A percentile compares a stretch with the other conserved stretches of the same genome.
phyloP scores from a whole-genome alignment of 805 yeast species.

The Zygosaccharomyces gambellarensis region DNA sequence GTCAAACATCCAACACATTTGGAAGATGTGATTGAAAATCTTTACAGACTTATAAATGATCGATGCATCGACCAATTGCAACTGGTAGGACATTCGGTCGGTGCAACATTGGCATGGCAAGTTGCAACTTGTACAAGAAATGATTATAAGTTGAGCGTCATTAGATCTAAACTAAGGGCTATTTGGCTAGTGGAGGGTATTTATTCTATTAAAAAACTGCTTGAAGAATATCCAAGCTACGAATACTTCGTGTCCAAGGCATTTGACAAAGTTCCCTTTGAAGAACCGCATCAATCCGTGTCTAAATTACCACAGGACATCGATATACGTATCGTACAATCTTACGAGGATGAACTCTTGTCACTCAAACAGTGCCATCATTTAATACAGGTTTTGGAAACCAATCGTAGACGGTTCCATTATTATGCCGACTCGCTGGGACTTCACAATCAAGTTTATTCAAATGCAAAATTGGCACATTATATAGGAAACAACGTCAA shows the following conservation, averaged over 20 bases:
- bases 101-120: conserved; percentile 64
- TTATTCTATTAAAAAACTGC: conserved; percentile 46
- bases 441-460: conserved; percentile 60
- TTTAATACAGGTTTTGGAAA: conserved; percentile 36
- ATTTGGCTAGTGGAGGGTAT: conserved; percentile 63
- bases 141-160: conserved; percentile 2
- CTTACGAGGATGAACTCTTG: conserved; percentile 62
- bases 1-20: conserved; percentile 58
- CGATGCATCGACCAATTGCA: conserved; percentile 29
- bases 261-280: conserved; percentile 36
- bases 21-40: conserved; percentile 47
- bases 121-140: conserved; percentile 24
- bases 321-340: conserved; percentile 48
- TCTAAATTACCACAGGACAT: conserved; percentile 11
- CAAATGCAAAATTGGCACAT: conserved; percentile 37
- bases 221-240: conserved; percentile 61
- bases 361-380: conserved; percentile 44
- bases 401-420: conserved; percentile 14
- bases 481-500: conserved; percentile 21
- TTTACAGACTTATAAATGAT: conserved; percentile 27
- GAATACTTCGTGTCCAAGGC: conserved; percentile 55
- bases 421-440: conserved; percentile 45
- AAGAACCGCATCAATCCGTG: conserved; percentile 14
- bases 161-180: conserved; percentile 18
- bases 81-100: conserved; percentile 75